Evolutionary conservation across 2,329 filamentous ascomycete genomes (phyloP).

Genomic region (Aspergillus pseudoterreus): DNA sequence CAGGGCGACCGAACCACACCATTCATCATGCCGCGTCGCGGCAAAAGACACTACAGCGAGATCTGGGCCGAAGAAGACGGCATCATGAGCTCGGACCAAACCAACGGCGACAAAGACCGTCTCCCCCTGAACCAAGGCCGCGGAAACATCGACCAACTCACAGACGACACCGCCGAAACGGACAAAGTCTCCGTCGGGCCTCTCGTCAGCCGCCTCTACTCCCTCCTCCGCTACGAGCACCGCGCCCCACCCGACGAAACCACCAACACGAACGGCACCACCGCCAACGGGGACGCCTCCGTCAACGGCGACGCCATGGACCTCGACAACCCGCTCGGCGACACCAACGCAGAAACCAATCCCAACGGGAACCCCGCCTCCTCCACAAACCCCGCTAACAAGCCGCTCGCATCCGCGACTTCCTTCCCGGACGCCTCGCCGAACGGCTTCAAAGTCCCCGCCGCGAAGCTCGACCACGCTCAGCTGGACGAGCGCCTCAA

Average conservation of each 20-base stretch:
- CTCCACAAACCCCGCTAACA: slow-evolving; percentile 15
- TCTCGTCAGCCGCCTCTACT: slow-evolving; percentile 74
- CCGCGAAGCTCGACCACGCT: slow-evolving; percentile 75
- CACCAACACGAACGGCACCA: slow-evolving; percentile 49
- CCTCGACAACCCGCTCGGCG: slow-evolving; percentile 45
- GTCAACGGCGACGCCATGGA: slow-evolving; percentile 48
- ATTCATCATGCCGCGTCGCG: slow-evolving; percentile 81
- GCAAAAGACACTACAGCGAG: slow-evolving; percentile 81
- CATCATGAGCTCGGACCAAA: slow-evolving; percentile 67
- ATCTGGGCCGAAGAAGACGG: slow-evolving; percentile 95
- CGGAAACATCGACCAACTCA: slow-evolving; percentile 80
- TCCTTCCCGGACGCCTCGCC: slow-evolving; percentile 73
- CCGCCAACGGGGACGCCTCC: slow-evolving; percentile 50
- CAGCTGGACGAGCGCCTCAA: slow-evolving; percentile 88
- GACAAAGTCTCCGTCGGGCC: slow-evolving; percentile 88
- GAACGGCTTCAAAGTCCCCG: slow-evolving; percentile 74
- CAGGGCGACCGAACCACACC: slow-evolving; percentile 74
- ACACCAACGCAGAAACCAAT: background rate
- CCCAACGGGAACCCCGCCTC: slow-evolving; percentile 26
- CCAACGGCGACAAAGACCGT: slow-evolving; percentile 59
- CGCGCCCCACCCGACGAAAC: slow-evolving; percentile 52
- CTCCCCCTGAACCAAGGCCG: slow-evolving; percentile 76
- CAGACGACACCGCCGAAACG: slow-evolving; percentile 80
- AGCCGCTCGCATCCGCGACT: slow-evolving; percentile 64
- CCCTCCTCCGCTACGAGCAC: slow-evolving; percentile 73